phyloP scores from a whole-genome alignment of 2,329 filamentous ascomycete genomes.

The Aspergillus aculeatus region DNA sequence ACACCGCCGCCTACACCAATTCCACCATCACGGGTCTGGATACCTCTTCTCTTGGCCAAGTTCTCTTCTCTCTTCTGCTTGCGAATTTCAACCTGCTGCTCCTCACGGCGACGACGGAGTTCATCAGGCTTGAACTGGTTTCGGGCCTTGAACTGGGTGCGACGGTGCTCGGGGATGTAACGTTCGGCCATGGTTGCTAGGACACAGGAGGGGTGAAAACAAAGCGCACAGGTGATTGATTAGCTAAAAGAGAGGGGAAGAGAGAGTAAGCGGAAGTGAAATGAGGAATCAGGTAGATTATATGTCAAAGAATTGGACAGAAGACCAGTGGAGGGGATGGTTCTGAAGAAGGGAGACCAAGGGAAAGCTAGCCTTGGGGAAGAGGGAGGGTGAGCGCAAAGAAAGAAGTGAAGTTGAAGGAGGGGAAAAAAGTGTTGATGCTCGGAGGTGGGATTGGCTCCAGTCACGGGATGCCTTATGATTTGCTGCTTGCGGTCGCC shows the following conservation, averaged over 20 bases:
- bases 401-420: slow-evolving; percentile 19
- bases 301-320: slow-evolving; percentile 11
- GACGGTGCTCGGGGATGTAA: slow-evolving; percentile 98
- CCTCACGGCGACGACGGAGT: slow-evolving; percentile 94
- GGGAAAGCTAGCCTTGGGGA: neutral
- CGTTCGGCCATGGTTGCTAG: slow-evolving; percentile 82
- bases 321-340: slow-evolving; percentile 7
- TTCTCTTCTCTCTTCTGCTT: slow-evolving; percentile 99
- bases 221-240: slow-evolving; percentile 27
- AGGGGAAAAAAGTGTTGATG: slow-evolving; percentile 25
- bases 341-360: slow-evolving; percentile 2
- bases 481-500: slow-evolving; percentile 22
- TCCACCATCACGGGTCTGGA: slow-evolving; percentile 70
- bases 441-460: slow-evolving; percentile 21
- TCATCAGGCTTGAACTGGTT: slow-evolving; percentile 99
- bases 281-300: slow-evolving; percentile 2
- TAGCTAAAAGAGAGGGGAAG: slow-evolving; percentile 17
- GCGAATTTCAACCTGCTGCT: slow-evolving; percentile 98
- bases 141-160: slow-evolving; percentile 99
- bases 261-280: slow-evolving; percentile 14
- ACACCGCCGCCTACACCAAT: slow-evolving; percentile 61
- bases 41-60: slow-evolving; percentile 94
- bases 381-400: slow-evolving; percentile 1
- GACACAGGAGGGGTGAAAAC: slow-evolving; percentile 27
- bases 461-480: slow-evolving; percentile 20